phyloP scores from a whole-genome alignment of 257 asterid genomes.

The Rhazya stricta region DNA sequence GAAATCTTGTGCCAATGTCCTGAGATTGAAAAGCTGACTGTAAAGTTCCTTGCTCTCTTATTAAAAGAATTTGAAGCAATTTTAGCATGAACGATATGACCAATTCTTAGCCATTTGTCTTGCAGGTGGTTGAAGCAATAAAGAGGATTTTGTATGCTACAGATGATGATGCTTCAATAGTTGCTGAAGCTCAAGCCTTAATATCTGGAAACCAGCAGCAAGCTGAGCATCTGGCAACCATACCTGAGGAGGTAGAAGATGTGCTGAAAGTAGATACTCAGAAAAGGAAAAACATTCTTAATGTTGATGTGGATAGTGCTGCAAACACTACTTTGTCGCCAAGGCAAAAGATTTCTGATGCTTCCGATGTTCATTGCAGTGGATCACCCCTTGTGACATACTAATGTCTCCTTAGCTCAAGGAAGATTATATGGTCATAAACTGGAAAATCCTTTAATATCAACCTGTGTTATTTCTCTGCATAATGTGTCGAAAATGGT shows the following conservation, averaged over 20 bases:
- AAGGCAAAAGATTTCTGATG: constrained; percentile 65
- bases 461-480: neutral
- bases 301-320: constrained; percentile 74
- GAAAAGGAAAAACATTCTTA: constrained; percentile 72
- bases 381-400: constrained; percentile 68
- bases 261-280: constrained; percentile 51
- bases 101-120: neutral
- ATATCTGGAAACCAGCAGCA: constrained; percentile 40
- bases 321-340: constrained; percentile 72
- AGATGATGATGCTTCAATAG: constrained; percentile 60
- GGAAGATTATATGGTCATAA: neutral
- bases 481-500: neutral
- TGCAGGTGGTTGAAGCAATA: constrained; percentile 67
- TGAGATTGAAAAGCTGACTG: constrained; percentile 55
- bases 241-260: constrained; percentile 46
- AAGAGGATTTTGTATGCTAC: constrained; percentile 61
- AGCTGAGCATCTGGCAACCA: constrained; percentile 29
- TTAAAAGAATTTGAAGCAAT: neutral
- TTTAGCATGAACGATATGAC: neutral
- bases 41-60: constrained; percentile 20
- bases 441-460: neutral
- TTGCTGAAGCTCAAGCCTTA: constrained; percentile 77
- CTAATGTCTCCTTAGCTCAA: constrained; percentile 27
- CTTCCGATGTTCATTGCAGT: constrained; percentile 79
- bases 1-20: constrained; percentile 83